Evolutionary conservation across 106 monocot genomes (phyloP).

Genomic region (Dactylorhiza incarnata): DNA sequence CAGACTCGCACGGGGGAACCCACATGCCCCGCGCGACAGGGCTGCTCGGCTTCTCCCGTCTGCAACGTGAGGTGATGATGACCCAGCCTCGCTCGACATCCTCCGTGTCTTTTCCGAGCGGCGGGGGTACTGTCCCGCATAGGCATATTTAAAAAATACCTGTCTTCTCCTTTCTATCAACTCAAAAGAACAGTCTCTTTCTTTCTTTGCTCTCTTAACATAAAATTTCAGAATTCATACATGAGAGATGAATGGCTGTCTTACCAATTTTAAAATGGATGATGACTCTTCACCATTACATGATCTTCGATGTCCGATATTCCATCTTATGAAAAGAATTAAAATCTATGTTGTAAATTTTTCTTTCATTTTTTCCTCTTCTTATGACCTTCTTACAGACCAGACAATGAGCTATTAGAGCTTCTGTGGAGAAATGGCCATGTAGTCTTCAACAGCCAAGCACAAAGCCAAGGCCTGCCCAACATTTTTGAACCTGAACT

Average conservation of each 20-base stretch:
- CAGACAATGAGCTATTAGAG: conserved; percentile 52
- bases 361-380: no score
- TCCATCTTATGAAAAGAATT: not conserved
- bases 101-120: no score
- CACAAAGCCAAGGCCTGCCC: conserved; percentile 12
- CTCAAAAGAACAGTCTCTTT: not conserved
- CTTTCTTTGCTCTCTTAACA: not conserved
- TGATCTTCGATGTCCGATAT: not conserved
- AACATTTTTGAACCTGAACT: conserved; percentile 3
- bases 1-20: no score
- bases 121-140: no score
- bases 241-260: conserved; percentile 22
- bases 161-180: not conserved
- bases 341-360: not conserved
- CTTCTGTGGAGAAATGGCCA: conserved; percentile 61
- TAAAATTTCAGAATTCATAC: not conserved
- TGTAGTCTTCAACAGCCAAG: conserved; percentile 62
- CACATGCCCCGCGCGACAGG: no score
- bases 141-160: no score
- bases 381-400: conserved; percentile 19
- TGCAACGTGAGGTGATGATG: no score
- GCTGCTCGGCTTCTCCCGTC: no score
- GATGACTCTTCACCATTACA: conserved; percentile 10
- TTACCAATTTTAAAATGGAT: conserved; percentile 37
- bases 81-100: no score